Base-by-base conservation (phyloP, 176 grass and related monocot species). In the Typha latifolia region DNA sequence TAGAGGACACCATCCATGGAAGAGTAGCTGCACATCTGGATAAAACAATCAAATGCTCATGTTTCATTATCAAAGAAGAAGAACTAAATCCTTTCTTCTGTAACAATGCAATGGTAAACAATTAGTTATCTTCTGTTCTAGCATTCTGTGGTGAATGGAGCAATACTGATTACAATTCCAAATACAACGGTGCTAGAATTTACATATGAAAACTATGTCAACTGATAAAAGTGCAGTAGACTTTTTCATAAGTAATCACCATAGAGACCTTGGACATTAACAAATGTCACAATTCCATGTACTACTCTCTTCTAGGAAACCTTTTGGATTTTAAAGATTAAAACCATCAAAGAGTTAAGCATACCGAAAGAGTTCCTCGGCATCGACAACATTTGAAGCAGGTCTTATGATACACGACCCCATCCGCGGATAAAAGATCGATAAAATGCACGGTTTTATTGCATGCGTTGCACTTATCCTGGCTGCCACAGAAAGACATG, bases 401-500 rank as follows among this genome's bases (percentile, higher is more conserved):
- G 14, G 32, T 47, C 55, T 72, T 72, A n/a, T 72, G 69, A 61
- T 62, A 72, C 20, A 52, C 18, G 3, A 72, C 34, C 12, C 69
- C 69, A 24, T 59, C 53, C 5, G 93, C 93, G 0, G 88, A 89
- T 15, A 96, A 51, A 63, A 92, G 93, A 66, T 96, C 93, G 63
- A 96, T 96, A 88, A 96, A 92, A 62, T 96, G 93, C 74, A 96
- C 93, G 3, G 80, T 92, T 83, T 92, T 96, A 66, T 92, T 88
- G 82, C 93, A 96, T 49, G 82, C 93, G 59, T 71, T 78, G 88
- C 93, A 96, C 69, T 96, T 96, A 77, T 92, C 93, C 78, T 96
- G 85, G 31, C 88, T 96, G 66, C 93, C 93, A n/a, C 80, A 92
- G 93, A 96, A 96, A 79, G 93, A 96, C 92, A 91, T 92, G 69